Evolutionary conservation across 306 rosid genomes (phyloP).

Genomic region (Sicyos baderoa): DNA sequence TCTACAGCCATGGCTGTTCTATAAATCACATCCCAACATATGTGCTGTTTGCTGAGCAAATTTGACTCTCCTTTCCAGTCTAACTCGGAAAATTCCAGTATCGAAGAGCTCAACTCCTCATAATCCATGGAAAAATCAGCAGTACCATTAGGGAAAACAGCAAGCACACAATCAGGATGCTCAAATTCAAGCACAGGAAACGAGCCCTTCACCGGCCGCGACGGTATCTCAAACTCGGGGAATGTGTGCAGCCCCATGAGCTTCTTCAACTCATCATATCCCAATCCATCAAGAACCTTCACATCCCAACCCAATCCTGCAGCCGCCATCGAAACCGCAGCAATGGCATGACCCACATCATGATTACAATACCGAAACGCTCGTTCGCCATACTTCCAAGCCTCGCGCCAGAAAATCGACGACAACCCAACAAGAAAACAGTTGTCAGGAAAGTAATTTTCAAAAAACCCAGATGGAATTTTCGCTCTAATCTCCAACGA

Average conservation of each 20-base stretch:
- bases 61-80: slow-evolving; percentile 78
- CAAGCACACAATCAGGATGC: slow-evolving; percentile 81
- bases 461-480: slow-evolving; percentile 48
- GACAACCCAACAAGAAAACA: slow-evolving; percentile 64
- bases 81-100: slow-evolving; percentile 40
- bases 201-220: slow-evolving; percentile 57
- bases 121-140: slow-evolving; percentile 48
- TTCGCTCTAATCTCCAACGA: slow-evolving; percentile 64
- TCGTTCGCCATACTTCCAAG: slow-evolving; percentile 93
- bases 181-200: slow-evolving; percentile 77
- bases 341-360: slow-evolving; percentile 86
- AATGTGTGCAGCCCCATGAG: slow-evolving; percentile 63
- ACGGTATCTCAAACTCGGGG: slow-evolving; percentile 49
- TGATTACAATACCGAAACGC: slow-evolving; percentile 88
- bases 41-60: slow-evolving; percentile 75
- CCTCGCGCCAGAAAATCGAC: slow-evolving; percentile 92
- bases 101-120: slow-evolving; percentile 43
- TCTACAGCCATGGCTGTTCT: slow-evolving; percentile 64
- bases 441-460: slow-evolving; percentile 38
- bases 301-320: slow-evolving; percentile 88
- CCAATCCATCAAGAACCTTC: slow-evolving; percentile 67
- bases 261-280: slow-evolving; percentile 60
- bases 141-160: slow-evolving; percentile 52
- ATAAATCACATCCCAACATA: slow-evolving; percentile 83
- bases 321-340: slow-evolving; percentile 76